These are phyloP conservation scores for Debaryomyces udenii DNA, from an alignment of 1,139 yeast genomes.

Conservation along the genomic window DNA sequence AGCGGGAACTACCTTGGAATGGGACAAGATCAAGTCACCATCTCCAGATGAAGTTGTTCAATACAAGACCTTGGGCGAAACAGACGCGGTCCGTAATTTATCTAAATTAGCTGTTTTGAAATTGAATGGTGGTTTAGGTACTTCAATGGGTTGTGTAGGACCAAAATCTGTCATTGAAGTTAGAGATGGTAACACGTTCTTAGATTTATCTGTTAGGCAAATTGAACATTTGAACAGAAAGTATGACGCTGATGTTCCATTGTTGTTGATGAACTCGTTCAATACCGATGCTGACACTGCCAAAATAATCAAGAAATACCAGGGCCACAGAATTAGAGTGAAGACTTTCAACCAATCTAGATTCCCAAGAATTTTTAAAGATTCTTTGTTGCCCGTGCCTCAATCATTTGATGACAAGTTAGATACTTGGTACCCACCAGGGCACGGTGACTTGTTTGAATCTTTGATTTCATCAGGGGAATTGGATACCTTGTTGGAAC, in stretches of 20 bases:
- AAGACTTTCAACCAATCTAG: constrained; percentile 96
- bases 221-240: constrained; percentile 93
- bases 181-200: constrained; percentile 95
- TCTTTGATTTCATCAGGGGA: constrained; percentile 88
- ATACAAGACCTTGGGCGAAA: constrained; percentile 53
- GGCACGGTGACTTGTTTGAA: constrained; percentile 98
- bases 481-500: constrained; percentile 83
- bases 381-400: constrained; percentile 93
- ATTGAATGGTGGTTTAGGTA: constrained; percentile 97
- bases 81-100: constrained; percentile 52
- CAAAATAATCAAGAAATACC: constrained; percentile 92
- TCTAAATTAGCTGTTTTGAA: constrained; percentile 91
- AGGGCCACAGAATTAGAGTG: constrained; percentile 94
- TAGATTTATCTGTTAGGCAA: constrained; percentile 94
- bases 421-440: constrained; percentile 98
- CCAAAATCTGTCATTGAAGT: constrained; percentile 98
- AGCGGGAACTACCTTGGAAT: constrained; percentile 77
- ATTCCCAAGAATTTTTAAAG: constrained; percentile 94
- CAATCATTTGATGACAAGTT: constrained; percentile 70
- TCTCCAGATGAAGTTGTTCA: constrained; percentile 83
- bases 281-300: constrained; percentile 97
- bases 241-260: constrained; percentile 91
- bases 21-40: constrained; percentile 97
- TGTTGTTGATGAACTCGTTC: constrained; percentile 96
- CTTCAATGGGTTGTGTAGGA: constrained; percentile 99